Conservation (phyloP, 805 yeast species). For the Starmerella floris region DNA sequence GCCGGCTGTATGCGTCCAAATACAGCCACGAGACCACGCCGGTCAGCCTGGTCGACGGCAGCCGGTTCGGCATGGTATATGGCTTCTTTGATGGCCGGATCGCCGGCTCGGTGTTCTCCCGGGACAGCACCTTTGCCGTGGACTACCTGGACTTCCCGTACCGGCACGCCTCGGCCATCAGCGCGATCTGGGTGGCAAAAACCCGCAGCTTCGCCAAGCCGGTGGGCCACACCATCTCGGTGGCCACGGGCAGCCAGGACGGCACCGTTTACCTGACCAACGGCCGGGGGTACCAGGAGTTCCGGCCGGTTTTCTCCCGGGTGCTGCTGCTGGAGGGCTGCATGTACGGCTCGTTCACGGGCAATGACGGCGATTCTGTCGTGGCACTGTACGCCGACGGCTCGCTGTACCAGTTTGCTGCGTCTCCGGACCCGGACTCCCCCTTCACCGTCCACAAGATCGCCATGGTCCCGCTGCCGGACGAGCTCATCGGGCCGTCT, state of each 20-base stretch:
- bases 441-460: neutral
- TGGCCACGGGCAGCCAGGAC: constrained; percentile 15
- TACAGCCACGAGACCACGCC: constrained; percentile 11
- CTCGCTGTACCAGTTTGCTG: neutral
- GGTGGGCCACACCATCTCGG: constrained; percentile 1
- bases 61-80: constrained; percentile 24
- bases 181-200: constrained; percentile 22
- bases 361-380: constrained; percentile 10
- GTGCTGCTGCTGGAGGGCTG: constrained; percentile 12
- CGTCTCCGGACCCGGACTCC: neutral
- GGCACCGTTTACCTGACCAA: constrained; percentile 12
- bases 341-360: constrained; percentile 9
- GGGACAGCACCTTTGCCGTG: constrained; percentile 21
- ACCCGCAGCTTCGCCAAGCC: constrained; percentile 9
- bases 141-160: constrained; percentile 18
- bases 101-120: constrained; percentile 17
- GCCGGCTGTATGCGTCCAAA: constrained; percentile 20
- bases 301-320: constrained; percentile 1
- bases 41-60: constrained; percentile 19
- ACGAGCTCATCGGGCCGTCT: neutral
- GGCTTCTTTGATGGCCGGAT: constrained; percentile 23
- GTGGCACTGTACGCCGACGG: constrained; percentile 10
- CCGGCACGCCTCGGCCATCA: constrained; percentile 20
- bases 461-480: constrained; percentile 1
- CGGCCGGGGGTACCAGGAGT: neutral